A percentile compares a stretch with the other conserved stretches of the same genome.
These are phyloP conservation scores for Salix exigua DNA, from an alignment of 345 rosid genomes.

Conservation along the genomic window DNA sequence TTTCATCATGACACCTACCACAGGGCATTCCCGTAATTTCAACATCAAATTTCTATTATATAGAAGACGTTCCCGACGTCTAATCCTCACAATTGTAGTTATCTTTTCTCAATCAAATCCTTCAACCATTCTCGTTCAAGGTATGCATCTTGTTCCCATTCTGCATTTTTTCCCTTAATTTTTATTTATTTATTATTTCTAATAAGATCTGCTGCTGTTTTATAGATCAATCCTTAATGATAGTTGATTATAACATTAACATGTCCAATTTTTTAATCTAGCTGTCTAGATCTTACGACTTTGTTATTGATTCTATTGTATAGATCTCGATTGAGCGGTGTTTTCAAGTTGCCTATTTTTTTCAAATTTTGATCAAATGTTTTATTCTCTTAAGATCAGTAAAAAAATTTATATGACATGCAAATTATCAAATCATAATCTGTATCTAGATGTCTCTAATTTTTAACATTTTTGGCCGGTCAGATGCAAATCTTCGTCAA, in stretches of 20 bases:
- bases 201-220: background rate
- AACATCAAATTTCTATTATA: background rate
- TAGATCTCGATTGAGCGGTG: background rate
- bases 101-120: background rate
- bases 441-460: background rate
- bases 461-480: background rate
- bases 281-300: too few species aligned
- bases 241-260: background rate
- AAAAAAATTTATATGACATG: background rate
- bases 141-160: background rate
- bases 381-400: background rate
- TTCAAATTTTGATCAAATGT: too few species aligned
- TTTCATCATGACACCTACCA: too few species aligned
- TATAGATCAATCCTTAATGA: background rate
- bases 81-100: background rate
- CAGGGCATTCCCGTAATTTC: background rate
- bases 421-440: background rate
- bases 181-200: background rate
- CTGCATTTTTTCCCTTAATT: too few species aligned
- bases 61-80: background rate
- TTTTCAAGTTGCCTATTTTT: background rate
- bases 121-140: background rate
- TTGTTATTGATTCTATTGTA: background rate
- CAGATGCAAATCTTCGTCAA: constrained; percentile 10
- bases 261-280: background rate